A percentile compares a stretch with the other conserved stretches of the same genome.
Evolutionary conservation across 441 rosid species (phyloP).

Genomic region (Rhodomyrtus psidioides): DNA sequence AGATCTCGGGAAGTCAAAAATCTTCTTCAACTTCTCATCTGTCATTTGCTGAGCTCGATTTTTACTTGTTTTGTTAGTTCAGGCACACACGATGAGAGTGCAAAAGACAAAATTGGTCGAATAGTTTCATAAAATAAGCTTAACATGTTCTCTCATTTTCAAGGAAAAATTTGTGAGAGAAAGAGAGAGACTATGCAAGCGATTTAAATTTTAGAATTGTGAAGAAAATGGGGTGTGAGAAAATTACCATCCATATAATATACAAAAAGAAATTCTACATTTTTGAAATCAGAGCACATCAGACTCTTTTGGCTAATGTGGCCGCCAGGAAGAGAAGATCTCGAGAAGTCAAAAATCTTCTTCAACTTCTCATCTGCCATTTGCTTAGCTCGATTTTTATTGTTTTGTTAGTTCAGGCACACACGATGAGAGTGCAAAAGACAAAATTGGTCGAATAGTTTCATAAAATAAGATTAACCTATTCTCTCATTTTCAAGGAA

Average conservation of each 20-base stretch:
- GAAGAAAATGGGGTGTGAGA: background rate
- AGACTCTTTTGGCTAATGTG: background rate
- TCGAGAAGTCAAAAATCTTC: background rate
- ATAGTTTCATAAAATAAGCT: background rate
- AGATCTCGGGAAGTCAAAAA: background rate
- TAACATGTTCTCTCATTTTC: background rate
- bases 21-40: background rate
- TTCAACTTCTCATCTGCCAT: background rate
- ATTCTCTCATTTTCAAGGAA: background rate
- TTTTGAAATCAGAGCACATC: too few species aligned
- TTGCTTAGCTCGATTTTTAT: background rate
- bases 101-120: background rate
- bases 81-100: background rate
- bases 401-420: background rate
- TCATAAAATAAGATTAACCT: background rate
- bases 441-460: background rate
- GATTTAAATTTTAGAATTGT: background rate
- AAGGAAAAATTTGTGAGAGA: background rate
- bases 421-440: background rate
- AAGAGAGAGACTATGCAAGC: background rate
- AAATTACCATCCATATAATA: background rate
- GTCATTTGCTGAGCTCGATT: background rate
- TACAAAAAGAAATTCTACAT: too few species aligned
- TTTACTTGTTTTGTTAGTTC: background rate
- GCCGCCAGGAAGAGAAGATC: background rate